Evolutionary conservation across 2,329 filamentous ascomycete species (phyloP).

Genomic region (Shiraia bambusicola): DNA sequence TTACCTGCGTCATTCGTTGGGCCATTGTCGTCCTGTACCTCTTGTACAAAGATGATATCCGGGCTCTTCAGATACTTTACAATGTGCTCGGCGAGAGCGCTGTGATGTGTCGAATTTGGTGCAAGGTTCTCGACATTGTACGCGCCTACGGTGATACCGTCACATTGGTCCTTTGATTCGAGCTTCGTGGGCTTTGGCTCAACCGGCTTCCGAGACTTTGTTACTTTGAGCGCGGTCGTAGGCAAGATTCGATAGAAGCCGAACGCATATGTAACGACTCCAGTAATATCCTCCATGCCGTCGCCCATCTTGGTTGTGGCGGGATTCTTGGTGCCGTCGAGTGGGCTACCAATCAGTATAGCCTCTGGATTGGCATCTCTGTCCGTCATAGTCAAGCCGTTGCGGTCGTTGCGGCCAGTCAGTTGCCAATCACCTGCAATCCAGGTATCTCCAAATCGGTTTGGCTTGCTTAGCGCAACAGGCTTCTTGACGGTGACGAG

Average conservation of each 20-base stretch:
- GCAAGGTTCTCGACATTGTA: constrained; percentile 73
- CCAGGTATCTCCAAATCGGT: constrained; percentile 68
- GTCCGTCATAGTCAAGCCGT: constrained; percentile 64
- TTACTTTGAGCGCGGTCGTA: constrained; percentile 57
- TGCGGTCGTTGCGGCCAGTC: constrained; percentile 63
- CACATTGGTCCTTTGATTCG: constrained; percentile 58
- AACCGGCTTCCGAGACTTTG: constrained; percentile 47
- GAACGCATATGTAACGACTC: constrained; percentile 65
- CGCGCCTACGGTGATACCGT: constrained; percentile 62
- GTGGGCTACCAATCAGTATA: constrained; percentile 64
- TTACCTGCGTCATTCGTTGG: constrained; percentile 58
- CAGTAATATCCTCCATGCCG: constrained; percentile 64
- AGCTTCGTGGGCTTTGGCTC: constrained; percentile 57
- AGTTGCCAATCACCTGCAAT: constrained; percentile 65
- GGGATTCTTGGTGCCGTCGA: constrained; percentile 66
- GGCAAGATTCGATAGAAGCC: constrained; percentile 71
- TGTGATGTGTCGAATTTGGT: constrained; percentile 57
- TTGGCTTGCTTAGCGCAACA: constrained; percentile 61
- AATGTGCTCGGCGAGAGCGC: constrained; percentile 64
- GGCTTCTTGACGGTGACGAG: constrained; percentile 64
- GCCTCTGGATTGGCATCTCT: constrained; percentile 68
- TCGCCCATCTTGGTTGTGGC: constrained; percentile 65
- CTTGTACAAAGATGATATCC: constrained; percentile 68
- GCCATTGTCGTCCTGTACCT: constrained; percentile 69
- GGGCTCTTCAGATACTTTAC: constrained; percentile 64